Evolutionary conservation across 2,329 filamentous ascomycete species (phyloP), one percentile per base, ranked within the genome.

Genomic region (Aspergillus thermomutatus): DNA sequence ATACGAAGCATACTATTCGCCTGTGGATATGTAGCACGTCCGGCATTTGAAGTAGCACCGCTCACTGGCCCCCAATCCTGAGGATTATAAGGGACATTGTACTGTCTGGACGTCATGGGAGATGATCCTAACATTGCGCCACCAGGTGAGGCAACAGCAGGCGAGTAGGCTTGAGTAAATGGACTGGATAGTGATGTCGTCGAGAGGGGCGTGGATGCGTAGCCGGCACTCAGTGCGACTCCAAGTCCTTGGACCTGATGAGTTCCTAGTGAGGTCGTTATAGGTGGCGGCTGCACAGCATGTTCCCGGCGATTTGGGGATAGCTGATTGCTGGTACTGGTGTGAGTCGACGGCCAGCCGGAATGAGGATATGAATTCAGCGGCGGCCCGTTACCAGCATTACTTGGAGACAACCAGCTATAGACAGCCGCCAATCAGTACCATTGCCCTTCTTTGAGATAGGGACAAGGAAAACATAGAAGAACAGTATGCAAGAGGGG

Each of bases 21-120:
- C 50, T 68, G 70, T 11, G 64, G 51, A 67, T 71, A 71, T 34
- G 64, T 52, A 45, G 66, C 55, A 51, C 70, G 66, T 31, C 65
- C 65, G 43, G 59, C 52, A 37, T 63, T 64, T 45, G 66, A 56
- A 23, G 69, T 63, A 21, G 55, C 57, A 54, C 66, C 66, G 19
- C 69, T 69, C 46, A 76, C 71, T 21, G 75, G 73, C 1, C 73
- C 77, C 79, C 79, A 81, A 69, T 80, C 75, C 58, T 77, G 77
- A 37, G 79, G 79, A 60, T 81, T 79, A 59, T 81, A 81, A 8
- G 76, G 72, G 25, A 75, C 71, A 64, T 67, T 78, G 60, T 78
- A 79, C 48, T 75, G 69, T 60, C 78, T 74, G 48, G 72, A 70
- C n/a, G 74, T 68, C 76, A 79, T 76, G 26, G 77, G 74, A 53